phyloP scores from a whole-genome alignment of 1,284 basidiomycete genomes.

The Serendipita sp. region DNA sequence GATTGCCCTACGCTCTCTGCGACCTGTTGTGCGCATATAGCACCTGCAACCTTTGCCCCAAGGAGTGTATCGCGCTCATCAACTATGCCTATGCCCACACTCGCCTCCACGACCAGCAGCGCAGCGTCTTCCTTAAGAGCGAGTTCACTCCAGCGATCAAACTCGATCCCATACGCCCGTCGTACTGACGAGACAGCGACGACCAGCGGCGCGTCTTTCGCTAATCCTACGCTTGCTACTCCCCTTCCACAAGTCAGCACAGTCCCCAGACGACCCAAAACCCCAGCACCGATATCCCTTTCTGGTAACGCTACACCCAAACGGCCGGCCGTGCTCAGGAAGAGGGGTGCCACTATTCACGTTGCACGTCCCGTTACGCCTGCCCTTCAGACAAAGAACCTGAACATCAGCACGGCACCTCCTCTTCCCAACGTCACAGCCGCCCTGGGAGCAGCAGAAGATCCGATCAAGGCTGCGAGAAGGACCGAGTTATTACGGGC shows the following conservation, averaged over 20 bases:
- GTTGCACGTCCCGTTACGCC: background rate
- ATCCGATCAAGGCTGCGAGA: background rate
- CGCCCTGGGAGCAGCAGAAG: background rate
- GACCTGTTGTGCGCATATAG: background rate
- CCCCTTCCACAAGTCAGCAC: background rate
- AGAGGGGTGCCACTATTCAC: background rate
- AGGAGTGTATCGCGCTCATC: background rate
- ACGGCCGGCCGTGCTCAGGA: background rate
- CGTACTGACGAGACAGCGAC: background rate
- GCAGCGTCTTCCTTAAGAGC: background rate
- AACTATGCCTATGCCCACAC: background rate
- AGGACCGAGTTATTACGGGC: background rate
- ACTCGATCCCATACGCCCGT: background rate
- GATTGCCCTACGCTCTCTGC: background rate
- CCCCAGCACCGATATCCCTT: background rate
- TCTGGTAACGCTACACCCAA: background rate
- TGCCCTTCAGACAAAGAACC: background rate
- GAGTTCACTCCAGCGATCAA: constrained; percentile 1
- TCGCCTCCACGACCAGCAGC: background rate
- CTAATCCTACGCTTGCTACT: background rate
- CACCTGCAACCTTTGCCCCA: background rate
- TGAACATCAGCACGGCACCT: background rate
- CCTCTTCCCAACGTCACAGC: background rate
- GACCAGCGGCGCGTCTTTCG: background rate
- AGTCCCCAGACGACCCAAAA: background rate